Evolutionary conservation across 2,329 filamentous ascomycete genomes (phyloP).

Genomic region (Scytalidium sp.): DNA sequence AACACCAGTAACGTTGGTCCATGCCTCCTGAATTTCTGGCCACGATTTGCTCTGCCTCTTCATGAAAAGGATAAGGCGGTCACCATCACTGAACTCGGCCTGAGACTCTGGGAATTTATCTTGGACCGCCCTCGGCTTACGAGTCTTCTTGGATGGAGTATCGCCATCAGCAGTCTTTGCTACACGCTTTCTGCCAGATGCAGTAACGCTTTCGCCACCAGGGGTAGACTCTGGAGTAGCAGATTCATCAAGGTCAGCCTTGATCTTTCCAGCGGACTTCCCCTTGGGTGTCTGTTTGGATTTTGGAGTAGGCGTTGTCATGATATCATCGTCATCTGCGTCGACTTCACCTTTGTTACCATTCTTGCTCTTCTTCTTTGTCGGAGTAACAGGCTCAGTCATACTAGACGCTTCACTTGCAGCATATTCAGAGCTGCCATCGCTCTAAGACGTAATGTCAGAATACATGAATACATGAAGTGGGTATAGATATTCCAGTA

Average conservation of each 20-base stretch:
- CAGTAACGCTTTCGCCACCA: neutral
- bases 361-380: neutral
- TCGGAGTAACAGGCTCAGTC: neutral
- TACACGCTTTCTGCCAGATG: conserved; percentile 6
- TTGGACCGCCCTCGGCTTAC: conserved; percentile 7
- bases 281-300: neutral
- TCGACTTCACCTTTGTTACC: neutral
- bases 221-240: neutral
- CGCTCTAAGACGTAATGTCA: too few relatives aligned
- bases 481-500: too few relatives aligned
- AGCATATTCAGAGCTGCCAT: neutral
- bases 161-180: conserved; percentile 4
- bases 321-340: neutral
- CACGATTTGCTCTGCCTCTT: conserved; percentile 1
- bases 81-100: conserved; percentile 8
- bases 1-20: conserved; percentile 3
- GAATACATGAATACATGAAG: too few relatives aligned
- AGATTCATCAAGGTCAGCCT: neutral
- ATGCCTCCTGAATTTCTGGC: conserved; percentile 7
- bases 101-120: conserved; percentile 5
- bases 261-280: neutral
- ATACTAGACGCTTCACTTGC: neutral
- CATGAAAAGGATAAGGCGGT: conserved; percentile 11
- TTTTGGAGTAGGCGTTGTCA: neutral
- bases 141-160: conserved; percentile 7